Evolutionary conservation across 2,329 filamentous ascomycete species (phyloP), one percentile per base, ranked within the genome.

Genomic region (Alternaria hordeiaustralica): DNA sequence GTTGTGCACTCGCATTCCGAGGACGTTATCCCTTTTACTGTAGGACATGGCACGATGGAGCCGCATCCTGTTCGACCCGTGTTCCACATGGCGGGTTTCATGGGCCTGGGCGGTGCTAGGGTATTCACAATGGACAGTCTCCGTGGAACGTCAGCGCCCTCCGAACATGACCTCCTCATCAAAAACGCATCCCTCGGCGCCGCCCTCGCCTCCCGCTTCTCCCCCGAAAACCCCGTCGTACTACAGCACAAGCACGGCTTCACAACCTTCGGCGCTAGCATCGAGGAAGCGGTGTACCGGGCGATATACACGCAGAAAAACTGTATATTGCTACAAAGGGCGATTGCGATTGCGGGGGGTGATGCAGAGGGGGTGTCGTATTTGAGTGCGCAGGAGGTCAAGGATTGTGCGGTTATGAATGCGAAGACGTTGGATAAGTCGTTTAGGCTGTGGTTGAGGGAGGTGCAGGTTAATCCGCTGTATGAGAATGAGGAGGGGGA

Each of bases 171-270:
- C 41, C 70, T 79, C 64, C 65, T 80, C 41, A 73, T 79, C 25
- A 74, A 71, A 13, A 71, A 54, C 4, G 45, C 67, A 2, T 30
- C 26, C 0, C 62, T 78, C 0, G 78, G 77, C 6, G 63, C 65
- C 4, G 61, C 70, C 5, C 60, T 79, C 1, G 76, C 76, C 4
- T 46, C 47, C 1, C 63, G 63, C 9, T 33, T 72, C 0, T 60
- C 66, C 2, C 61, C 63, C 1, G 58, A 70, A 3, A 56, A 45
- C n/a, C 69, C 75, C 0, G 75, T 79, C 2, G 75, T 80, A 4
- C 58, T 80, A 54, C 82, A 82, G 76, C 78, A 81, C 12, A 81
- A 81, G 10, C 82, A 84, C 55, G 82, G 82, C 0, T 83, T 84
- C 50, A 82, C 82, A 1, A 77, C 75, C 30, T 70, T 80, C 6